Percentiles rank a stretch among this genome's conserved stretches.
Conservation (phyloP, 2,329 filamentous ascomycete genomes). For the Emydomyces testavorans region DNA sequence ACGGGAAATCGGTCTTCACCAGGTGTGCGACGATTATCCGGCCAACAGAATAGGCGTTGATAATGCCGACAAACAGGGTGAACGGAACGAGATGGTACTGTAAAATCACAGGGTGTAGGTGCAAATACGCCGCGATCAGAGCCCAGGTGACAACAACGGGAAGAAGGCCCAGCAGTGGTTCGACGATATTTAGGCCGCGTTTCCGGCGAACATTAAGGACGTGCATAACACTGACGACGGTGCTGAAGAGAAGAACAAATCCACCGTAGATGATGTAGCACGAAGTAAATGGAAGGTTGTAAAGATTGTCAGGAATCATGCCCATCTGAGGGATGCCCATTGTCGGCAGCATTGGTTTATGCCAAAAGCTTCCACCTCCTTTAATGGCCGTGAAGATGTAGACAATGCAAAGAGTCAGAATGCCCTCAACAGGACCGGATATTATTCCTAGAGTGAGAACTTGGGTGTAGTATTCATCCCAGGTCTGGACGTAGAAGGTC, state of each 20-base stretch:
- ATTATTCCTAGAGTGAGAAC: slow-evolving; percentile 84
- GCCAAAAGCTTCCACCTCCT: slow-evolving; percentile 88
- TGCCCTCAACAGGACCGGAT: slow-evolving; percentile 89
- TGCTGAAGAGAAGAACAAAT: slow-evolving; percentile 74
- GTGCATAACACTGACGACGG: slow-evolving; percentile 58
- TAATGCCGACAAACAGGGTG: slow-evolving; percentile 70
- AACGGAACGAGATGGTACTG: slow-evolving; percentile 79
- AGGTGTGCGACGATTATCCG: slow-evolving; percentile 94
- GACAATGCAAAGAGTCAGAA: slow-evolving; percentile 69
- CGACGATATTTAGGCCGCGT: slow-evolving; percentile 41
- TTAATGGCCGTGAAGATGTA: slow-evolving; percentile 74
- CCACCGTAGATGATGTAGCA: slow-evolving; percentile 86
- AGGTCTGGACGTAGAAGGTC: slow-evolving; percentile 98
- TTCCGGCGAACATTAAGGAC: slow-evolving; percentile 70
- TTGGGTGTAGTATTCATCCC: slow-evolving; percentile 98
- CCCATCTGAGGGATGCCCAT: slow-evolving; percentile 54
- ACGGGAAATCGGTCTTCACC: slow-evolving; percentile 76
- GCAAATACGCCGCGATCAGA: slow-evolving; percentile 66
- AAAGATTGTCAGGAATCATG: slow-evolving; percentile 58
- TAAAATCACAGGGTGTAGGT: slow-evolving; percentile 73
- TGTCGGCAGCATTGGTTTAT: slow-evolving; percentile 63
- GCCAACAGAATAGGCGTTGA: slow-evolving; percentile 91
- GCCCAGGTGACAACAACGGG: slow-evolving; percentile 72
- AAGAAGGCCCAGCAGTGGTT: slow-evolving; percentile 63
- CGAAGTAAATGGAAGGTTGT: slow-evolving; percentile 74